Percentiles rank a stretch among this genome's conserved stretches.
These are phyloP conservation scores for Entamoeba histolytica DNA, from an alignment of 208 protist genomes.

Conservation along the genomic window DNA sequence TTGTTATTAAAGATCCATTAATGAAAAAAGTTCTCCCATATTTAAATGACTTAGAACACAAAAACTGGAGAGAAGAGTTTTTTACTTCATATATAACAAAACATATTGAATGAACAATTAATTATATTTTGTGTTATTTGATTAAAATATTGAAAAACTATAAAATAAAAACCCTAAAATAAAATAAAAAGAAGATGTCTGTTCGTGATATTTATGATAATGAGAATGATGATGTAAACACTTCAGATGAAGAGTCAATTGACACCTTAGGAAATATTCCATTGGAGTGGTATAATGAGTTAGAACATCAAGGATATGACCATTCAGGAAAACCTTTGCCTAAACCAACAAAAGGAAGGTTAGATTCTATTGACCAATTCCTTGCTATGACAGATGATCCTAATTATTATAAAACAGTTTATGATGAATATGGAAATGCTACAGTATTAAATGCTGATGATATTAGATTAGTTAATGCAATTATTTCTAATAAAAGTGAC, in stretches of 20 bases:
- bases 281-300: constrained; percentile 56
- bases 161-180: too few relatives aligned
- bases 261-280: constrained; percentile 53
- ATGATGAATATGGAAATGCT: background rate
- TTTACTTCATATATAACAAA: too few relatives aligned
- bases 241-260: background rate
- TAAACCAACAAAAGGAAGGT: background rate
- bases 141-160: too few relatives aligned
- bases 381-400: background rate
- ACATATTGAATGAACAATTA: too few relatives aligned
- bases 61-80: too few relatives aligned
- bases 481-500: background rate
- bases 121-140: too few relatives aligned
- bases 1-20: background rate
- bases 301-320: constrained; percentile 49
- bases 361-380: background rate
- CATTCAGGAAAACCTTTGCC: background rate
- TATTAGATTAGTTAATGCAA: background rate
- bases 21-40: background rate
- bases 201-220: background rate
- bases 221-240: background rate
- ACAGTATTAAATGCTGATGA: background rate
- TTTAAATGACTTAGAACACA: background rate
- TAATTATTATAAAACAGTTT: background rate
- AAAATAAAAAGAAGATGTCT: background rate